phyloP scores from a whole-genome alignment of 164 flowering plant species.

The Annona squamosa region DNA sequence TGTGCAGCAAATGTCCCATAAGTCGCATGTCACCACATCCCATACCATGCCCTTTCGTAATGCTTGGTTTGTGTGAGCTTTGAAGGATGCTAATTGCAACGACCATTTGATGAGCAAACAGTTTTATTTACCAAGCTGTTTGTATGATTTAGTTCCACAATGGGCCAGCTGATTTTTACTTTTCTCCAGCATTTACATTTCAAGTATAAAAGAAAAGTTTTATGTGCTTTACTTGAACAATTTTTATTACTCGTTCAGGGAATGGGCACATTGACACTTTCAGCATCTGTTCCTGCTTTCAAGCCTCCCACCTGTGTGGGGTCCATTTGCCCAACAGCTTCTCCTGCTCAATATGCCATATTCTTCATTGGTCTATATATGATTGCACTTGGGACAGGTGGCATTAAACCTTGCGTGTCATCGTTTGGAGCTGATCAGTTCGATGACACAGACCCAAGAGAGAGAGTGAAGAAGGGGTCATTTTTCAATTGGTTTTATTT shows the following conservation, averaged over 20 bases:
- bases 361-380: slow-evolving; percentile 74
- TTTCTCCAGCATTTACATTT: too few relatives aligned
- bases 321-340: slow-evolving; percentile 55
- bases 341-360: slow-evolving; percentile 57
- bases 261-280: slow-evolving; percentile 69
- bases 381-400: slow-evolving; percentile 85
- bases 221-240: background rate
- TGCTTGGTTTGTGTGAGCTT: too few relatives aligned
- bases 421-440: slow-evolving; percentile 92
- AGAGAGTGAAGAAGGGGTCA: slow-evolving; percentile 70
- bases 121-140: too few relatives aligned
- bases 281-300: slow-evolving; percentile 69
- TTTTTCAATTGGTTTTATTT: slow-evolving; percentile 93
- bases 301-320: slow-evolving; percentile 58
- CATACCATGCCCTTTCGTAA: too few relatives aligned
- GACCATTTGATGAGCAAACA: too few relatives aligned
- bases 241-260: slow-evolving; percentile 34
- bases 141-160: too few relatives aligned
- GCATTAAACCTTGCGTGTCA: slow-evolving; percentile 86
- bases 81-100: too few relatives aligned
- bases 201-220: too few relatives aligned
- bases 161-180: too few relatives aligned
- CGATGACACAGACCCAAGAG: slow-evolving; percentile 71
- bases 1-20: too few relatives aligned
- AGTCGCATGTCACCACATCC: too few relatives aligned